Conservation (phyloP, 2,329 filamentous ascomycete genomes). For the Canariomyces notabilis region DNA sequence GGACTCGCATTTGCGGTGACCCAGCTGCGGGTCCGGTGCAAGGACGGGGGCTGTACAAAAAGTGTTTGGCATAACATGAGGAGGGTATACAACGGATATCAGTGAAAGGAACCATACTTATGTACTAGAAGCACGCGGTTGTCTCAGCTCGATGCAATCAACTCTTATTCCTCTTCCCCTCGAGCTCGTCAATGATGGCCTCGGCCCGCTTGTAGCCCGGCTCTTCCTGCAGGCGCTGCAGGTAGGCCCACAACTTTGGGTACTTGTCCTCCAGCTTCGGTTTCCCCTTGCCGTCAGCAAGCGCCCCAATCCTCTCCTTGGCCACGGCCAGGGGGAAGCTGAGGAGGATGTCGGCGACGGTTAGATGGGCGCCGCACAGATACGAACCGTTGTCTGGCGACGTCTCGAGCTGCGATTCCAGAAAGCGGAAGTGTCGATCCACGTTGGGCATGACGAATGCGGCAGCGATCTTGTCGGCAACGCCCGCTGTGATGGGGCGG, state of each 20-base stretch:
- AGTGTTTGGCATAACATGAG: no score
- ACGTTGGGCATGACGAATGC: conserved; percentile 42
- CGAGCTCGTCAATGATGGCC: conserved; percentile 38
- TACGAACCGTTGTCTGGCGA: conserved; percentile 34
- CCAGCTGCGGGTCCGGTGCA: no score
- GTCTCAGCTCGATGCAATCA: no score
- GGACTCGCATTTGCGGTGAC: no score
- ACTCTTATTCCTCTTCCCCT: conserved; percentile 7
- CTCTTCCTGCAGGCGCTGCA: conserved; percentile 37
- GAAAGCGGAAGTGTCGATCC: conserved; percentile 38
- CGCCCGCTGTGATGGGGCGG: conserved; percentile 43
- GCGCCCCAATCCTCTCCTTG: conserved; percentile 32
- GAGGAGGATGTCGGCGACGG: conserved; percentile 47
- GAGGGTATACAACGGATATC: no score
- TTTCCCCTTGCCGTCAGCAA: conserved; percentile 32
- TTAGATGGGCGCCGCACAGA: conserved; percentile 42
- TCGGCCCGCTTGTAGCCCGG: conserved; percentile 42
- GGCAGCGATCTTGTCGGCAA: conserved; percentile 37
- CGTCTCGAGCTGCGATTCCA: conserved; percentile 43
- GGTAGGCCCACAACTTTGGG: conserved; percentile 41
- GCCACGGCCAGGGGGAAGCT: conserved; percentile 45
- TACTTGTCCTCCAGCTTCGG: conserved; percentile 15
- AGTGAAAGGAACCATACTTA: no score
- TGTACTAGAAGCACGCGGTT: no score
- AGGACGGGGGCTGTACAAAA: no score